Evolutionary conservation across 192 early-diverging fungal genomes (phyloP).

Genomic region (Gorgonomyces haynaldii): DNA sequence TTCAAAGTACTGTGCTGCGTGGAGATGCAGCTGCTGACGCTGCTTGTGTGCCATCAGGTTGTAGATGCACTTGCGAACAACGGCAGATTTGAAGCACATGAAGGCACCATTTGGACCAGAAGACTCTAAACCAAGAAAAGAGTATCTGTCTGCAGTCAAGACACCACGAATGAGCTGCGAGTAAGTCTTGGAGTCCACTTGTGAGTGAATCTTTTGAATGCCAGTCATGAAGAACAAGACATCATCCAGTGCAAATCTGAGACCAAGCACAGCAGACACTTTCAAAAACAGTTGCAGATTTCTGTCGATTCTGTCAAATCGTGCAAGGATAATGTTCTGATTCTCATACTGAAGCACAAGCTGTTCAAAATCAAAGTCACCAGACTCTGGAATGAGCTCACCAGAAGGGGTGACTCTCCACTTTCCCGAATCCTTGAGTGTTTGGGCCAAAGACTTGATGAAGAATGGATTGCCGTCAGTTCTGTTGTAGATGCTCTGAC

Average conservation of each 20-base stretch:
- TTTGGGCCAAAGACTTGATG: slow-evolving; percentile 24
- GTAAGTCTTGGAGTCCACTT: slow-evolving; percentile 12
- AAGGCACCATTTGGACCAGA: slow-evolving; percentile 1
- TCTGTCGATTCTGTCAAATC: slow-evolving; percentile 39
- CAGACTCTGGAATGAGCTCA: slow-evolving; percentile 9
- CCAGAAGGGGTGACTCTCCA: slow-evolving; percentile 20
- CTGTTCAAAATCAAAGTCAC: slow-evolving; percentile 35
- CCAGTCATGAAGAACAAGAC: slow-evolving; percentile 28
- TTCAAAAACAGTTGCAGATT: slow-evolving; percentile 42
- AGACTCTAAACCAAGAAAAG: slow-evolving; percentile 24
- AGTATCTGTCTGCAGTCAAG: slow-evolving; percentile 32
- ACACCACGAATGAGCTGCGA: slow-evolving; percentile 12
- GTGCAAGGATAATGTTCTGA: slow-evolving; percentile 34
- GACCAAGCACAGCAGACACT: slow-evolving; percentile 38
- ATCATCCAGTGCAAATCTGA: slow-evolving; percentile 35
- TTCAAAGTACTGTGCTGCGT: slow-evolving; percentile 31
- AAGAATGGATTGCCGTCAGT: slow-evolving; percentile 41
- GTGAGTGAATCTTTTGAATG: slow-evolving; percentile 10
- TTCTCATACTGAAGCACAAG: slow-evolving; percentile 32
- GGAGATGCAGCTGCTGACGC: slow-evolving; percentile 35
- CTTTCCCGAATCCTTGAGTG: slow-evolving; percentile 36
- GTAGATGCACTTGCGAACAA: slow-evolving; percentile 42
- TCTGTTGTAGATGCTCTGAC: slow-evolving; percentile 27
- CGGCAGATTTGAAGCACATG: slow-evolving; percentile 36
- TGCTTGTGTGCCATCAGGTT: slow-evolving; percentile 34